Evolutionary conservation across 2,329 filamentous ascomycete species (phyloP), one percentile per base, ranked within the genome.

Genomic region (Neofusicoccum cordaticola): DNA sequence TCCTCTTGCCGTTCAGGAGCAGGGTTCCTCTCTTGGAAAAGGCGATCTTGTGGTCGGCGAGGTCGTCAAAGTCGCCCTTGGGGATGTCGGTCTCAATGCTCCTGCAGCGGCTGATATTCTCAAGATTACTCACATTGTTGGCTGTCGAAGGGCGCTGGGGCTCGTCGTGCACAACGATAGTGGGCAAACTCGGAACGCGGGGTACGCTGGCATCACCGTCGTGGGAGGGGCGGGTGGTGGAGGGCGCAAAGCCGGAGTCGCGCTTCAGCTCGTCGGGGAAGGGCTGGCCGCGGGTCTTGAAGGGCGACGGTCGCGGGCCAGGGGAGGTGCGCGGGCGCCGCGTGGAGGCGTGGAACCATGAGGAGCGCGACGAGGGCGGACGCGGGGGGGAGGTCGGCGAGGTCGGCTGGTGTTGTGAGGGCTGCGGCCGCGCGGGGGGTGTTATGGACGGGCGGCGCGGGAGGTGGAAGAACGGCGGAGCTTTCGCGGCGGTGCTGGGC

Each of bases 21-120:
- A 88, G 80, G 74, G 85, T 88, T 60, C 86, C 86, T 63, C 86
- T 78, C 64, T 84, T 85, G 12, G 85, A 87, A 69, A 88, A 88
- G 51, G 83, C 81, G 67, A 89, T 75, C 45, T 82, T 80, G 61
- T 80, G 79, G 42, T 80, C 75, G n/a, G 76, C 74, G 39, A 88
- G 73, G 44, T 83, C 84, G 65, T 84, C 84, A 52, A 86, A 79
- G 63, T 77, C 79, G 41, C 79, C 80, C 2, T 80, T 82, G 4
- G 86, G 85, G 65, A 88, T 86, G 66, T 84, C 78, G 67, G 85
- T 79, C 44, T 83, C 79, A 47, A 87, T 81, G 45, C 80, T 80
- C 63, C 78, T 76, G 70, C 85, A 85, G 66, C 66, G 52, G 60
- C 68, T 58, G 57, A 69, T 57, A 64, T 69, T 47, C 64, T 62